Evolutionary conservation across 495 filamentous ascomycete genomes (phyloP).

Genomic region (Penicillium bovifimosum): DNA sequence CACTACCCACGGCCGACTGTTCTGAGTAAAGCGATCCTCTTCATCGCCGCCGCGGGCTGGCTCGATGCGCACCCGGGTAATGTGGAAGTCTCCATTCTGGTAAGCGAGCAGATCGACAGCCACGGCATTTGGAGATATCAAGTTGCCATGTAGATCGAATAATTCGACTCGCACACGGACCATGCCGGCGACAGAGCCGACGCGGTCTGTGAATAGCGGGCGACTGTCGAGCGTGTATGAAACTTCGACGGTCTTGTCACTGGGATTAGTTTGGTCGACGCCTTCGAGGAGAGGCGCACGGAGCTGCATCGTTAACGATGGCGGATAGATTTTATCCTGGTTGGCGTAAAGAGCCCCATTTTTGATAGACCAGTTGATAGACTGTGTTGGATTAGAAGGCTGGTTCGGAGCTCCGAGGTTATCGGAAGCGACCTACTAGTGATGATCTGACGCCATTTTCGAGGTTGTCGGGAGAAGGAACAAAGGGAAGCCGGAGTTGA

Average conservation of each 20-base stretch:
- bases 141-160: conserved; percentile 20
- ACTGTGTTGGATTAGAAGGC: conserved; percentile 17
- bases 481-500: conserved; percentile 23
- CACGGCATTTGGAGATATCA: conserved; percentile 17
- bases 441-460: conserved; percentile 14
- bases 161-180: conserved; percentile 25
- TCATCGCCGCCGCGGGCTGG: conserved; percentile 6
- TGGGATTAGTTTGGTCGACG: background rate
- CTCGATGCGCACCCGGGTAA: conserved; percentile 21
- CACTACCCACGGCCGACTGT: conserved; percentile 15
- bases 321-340: conserved; percentile 39
- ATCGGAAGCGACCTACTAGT: conserved; percentile 17
- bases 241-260: conserved; percentile 13
- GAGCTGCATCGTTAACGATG: conserved; percentile 29
- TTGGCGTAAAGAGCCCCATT: conserved; percentile 42
- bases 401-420: background rate
- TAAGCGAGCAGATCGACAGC: conserved; percentile 15
- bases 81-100: conserved; percentile 14
- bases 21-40: conserved; percentile 1
- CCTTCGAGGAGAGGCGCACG: conserved; percentile 21
- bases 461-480: conserved; percentile 11
- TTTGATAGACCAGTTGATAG: conserved; percentile 35
- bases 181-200: conserved; percentile 14
- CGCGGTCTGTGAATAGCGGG: conserved; percentile 19
- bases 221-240: conserved; percentile 26